Conservation (phyloP, 1,139 yeast genomes). For the Hyphopichia buzzinii region DNA sequence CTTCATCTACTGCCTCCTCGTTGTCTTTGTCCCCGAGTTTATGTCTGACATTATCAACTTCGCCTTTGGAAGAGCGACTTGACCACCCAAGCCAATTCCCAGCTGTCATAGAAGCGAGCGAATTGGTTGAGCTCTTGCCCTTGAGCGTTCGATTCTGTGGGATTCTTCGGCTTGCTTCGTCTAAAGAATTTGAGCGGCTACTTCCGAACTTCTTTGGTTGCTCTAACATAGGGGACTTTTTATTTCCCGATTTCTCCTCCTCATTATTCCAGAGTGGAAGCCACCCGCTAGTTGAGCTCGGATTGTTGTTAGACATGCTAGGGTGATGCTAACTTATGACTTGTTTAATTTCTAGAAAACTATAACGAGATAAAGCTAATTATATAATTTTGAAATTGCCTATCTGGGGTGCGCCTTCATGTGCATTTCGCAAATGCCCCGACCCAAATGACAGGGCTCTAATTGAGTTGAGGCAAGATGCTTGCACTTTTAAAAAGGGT, state of each 20-base stretch:
- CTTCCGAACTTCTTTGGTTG: background rate
- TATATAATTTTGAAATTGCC: background rate
- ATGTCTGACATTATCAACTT: background rate
- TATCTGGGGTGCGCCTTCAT: background rate
- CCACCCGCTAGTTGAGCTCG: constrained; percentile 7
- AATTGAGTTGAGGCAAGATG: too few species aligned
- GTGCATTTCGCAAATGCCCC: too few species aligned
- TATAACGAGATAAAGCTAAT: too few species aligned
- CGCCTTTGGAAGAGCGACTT: constrained; percentile 6
- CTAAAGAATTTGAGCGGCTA: background rate
- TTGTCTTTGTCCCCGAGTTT: constrained; percentile 7
- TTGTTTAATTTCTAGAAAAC: too few species aligned
- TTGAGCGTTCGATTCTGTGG: constrained; percentile 5
- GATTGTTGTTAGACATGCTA: constrained; percentile 1
- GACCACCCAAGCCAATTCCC: constrained; percentile 22
- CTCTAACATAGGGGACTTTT: background rate
- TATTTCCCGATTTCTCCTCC: background rate
- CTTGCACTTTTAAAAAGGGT: too few species aligned
- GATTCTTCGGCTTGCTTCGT: background rate
- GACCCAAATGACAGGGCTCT: too few species aligned
- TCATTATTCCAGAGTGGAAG: constrained; percentile 9
- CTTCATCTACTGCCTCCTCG: constrained; percentile 11
- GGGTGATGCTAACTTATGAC: too few species aligned
- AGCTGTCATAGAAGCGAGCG: constrained; percentile 19
- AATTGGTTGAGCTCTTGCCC: constrained; percentile 17